A percentile compares a stretch with the other conserved stretches of the same genome.
phyloP scores from a whole-genome alignment of 2,329 filamentous ascomycete genomes.

The Orbilia javanica region DNA sequence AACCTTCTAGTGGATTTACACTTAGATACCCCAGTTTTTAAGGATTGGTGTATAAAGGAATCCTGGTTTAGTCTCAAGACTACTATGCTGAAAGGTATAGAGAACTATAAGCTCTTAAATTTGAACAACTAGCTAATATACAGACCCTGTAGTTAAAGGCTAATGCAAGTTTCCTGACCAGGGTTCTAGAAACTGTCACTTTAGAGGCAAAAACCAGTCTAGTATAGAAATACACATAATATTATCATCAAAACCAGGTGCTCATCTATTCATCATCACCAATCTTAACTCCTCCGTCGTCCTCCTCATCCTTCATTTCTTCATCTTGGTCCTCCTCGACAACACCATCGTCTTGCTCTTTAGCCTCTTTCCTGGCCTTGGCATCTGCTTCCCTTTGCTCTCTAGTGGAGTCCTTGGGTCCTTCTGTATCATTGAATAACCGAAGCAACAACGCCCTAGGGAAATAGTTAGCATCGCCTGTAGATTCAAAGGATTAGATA shows the following conservation, averaged over 20 bases:
- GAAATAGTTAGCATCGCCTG: not conserved
- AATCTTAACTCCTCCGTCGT: not conserved
- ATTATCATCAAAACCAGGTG: not conserved
- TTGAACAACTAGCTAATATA: not conserved
- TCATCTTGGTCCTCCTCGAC: slow-evolving; percentile 64
- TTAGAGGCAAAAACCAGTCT: not conserved
- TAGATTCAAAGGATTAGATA: too few species aligned
- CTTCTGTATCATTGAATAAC: slow-evolving; percentile 89
- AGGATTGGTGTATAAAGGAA: too few species aligned
- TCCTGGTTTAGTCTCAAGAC: too few species aligned
- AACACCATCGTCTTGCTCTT: slow-evolving; percentile 51
- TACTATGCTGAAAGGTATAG: too few species aligned
- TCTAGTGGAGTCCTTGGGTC: slow-evolving; percentile 78
- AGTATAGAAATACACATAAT: slow-evolving; percentile 1
- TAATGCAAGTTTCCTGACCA: not conserved
- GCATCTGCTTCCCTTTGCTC: slow-evolving; percentile 68
- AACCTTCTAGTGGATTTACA: too few species aligned
- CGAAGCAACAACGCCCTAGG: slow-evolving; percentile 85
- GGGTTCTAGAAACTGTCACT: not conserved
- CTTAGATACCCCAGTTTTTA: too few species aligned
- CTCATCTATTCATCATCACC: slow-evolving; percentile 7
- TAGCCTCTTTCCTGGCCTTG: slow-evolving; percentile 61
- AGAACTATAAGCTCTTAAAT: not conserved
- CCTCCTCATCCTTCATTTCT: slow-evolving; percentile 63
- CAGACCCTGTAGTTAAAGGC: too few species aligned